Evolutionary conservation across 2,329 filamentous ascomycete species (phyloP).

Genomic region (Fusarium papillatum): DNA sequence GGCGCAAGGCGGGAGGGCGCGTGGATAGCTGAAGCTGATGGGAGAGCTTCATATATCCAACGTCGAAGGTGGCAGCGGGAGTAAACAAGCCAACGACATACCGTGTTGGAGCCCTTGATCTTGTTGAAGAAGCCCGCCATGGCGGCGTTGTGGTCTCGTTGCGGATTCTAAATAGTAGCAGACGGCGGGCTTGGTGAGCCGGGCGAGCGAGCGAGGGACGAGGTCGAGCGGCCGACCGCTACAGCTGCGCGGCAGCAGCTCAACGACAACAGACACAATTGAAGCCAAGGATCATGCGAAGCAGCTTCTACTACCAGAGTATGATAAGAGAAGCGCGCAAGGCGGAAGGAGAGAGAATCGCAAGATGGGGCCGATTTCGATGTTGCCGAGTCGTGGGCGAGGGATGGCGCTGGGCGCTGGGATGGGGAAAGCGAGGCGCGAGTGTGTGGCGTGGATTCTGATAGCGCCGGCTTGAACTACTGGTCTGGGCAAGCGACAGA

Average conservation of each 20-base stretch:
- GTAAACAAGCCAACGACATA: conserved; percentile 54
- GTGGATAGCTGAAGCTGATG: conserved; percentile 34
- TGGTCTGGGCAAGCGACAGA: conserved; percentile 31
- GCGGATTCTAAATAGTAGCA: conserved; percentile 23
- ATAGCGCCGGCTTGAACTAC: conserved; percentile 37
- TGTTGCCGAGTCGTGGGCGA: conserved; percentile 31
- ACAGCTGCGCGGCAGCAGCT: conserved; percentile 53
- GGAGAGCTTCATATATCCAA: conserved; percentile 22
- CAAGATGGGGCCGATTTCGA: conserved; percentile 28
- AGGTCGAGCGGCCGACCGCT: conserved; percentile 46
- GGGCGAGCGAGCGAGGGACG: conserved; percentile 28
- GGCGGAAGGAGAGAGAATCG: conserved; percentile 15
- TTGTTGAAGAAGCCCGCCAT: conserved; percentile 73
- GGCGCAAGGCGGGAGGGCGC: conserved; percentile 22
- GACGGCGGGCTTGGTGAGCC: conserved; percentile 37
- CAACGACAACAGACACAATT: conserved; percentile 44
- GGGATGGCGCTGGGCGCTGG: conserved; percentile 23
- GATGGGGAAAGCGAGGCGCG: conserved; percentile 36
- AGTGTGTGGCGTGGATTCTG: conserved; percentile 41
- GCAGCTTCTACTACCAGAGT: conserved; percentile 18
- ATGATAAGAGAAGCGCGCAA: conserved; percentile 15
- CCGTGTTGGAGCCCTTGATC: conserved; percentile 67
- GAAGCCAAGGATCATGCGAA: conserved; percentile 42
- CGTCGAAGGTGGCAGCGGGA: conserved; percentile 11
- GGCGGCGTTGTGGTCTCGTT: conserved; percentile 39